Conservation (phyloP, 208 protist genomes). For the Trypanosoma caninum region DNA sequence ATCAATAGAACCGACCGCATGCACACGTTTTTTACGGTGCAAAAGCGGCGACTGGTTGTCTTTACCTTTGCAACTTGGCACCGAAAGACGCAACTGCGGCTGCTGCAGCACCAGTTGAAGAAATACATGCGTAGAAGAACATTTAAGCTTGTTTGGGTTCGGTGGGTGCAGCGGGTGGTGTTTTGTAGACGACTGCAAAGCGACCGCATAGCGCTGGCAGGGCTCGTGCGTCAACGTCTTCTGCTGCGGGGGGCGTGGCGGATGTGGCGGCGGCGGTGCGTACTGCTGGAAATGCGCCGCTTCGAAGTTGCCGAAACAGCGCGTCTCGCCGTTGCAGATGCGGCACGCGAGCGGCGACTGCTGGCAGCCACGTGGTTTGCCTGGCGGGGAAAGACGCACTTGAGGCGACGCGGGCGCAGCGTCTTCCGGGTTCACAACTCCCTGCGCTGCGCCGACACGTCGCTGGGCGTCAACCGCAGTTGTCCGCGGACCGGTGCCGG, state of each 20-base stretch:
- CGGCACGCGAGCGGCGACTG: neutral
- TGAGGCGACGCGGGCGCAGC: neutral
- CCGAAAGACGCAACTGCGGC: neutral
- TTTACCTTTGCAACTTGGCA: constrained; percentile 4
- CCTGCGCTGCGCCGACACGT: neutral
- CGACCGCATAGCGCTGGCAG: neutral
- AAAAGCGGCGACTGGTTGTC: neutral
- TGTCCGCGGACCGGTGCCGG: constrained; percentile 4
- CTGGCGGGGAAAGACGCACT: constrained; percentile 12
- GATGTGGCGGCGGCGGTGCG: constrained; percentile 3
- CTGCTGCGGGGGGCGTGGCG: neutral
- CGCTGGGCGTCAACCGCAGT: constrained; percentile 12
- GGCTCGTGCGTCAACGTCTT: neutral
- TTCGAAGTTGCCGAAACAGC: neutral
- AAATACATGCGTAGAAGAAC: neutral
- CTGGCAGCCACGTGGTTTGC: constrained; percentile 15
- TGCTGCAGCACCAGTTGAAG: neutral
- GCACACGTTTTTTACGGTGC: constrained; percentile 1
- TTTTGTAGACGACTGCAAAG: neutral
- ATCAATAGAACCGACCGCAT: neutral
- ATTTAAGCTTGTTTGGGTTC: neutral
- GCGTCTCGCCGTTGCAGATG: neutral
- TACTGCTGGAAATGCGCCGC: neutral
- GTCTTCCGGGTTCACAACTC: too few relatives aligned
- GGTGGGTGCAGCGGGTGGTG: constrained; percentile 1